Percentiles rank a stretch among this genome's conserved stretches.
These are phyloP conservation scores for Mucor saturninus DNA, from an alignment of 371 early-diverging fungal species.

Conservation along the genomic window DNA sequence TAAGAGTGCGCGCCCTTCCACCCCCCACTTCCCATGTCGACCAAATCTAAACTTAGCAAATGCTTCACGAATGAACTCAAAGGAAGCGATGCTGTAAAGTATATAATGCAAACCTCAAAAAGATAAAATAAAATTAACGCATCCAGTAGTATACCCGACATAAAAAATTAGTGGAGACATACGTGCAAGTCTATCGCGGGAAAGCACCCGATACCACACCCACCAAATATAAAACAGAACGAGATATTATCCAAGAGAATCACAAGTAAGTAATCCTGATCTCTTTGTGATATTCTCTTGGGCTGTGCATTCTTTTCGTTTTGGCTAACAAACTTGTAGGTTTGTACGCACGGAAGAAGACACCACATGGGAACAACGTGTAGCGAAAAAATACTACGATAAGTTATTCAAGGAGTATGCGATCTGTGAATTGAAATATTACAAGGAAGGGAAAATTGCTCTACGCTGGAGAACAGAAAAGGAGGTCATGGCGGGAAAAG, in stretches of 20 bases:
- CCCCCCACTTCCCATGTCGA: no score
- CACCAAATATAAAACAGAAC: constrained; percentile 64
- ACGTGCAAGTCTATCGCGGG: constrained; percentile 41
- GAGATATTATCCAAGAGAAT: constrained; percentile 52
- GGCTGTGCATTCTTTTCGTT: background rate
- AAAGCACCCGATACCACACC: constrained; percentile 6
- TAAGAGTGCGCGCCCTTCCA: no score
- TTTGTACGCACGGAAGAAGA: constrained; percentile 36
- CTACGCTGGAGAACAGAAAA: constrained; percentile 83
- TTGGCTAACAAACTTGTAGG: constrained; percentile 1
- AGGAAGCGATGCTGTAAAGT: constrained; percentile 46
- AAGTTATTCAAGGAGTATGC: constrained; percentile 87
- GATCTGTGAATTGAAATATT: constrained; percentile 75
- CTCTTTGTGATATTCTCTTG: background rate
- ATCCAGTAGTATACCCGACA: constrained; percentile 53
- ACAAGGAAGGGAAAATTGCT: constrained; percentile 80
- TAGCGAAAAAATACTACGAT: constrained; percentile 88
- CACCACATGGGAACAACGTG: constrained; percentile 75
- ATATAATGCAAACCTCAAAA: no score
- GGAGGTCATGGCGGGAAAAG: constrained; percentile 80
- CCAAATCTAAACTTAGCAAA: background rate
- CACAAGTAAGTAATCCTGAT: constrained; percentile 22
- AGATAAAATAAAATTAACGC: background rate
- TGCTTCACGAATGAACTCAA: constrained; percentile 39
- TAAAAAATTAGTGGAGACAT: constrained; percentile 59